Conservation (phyloP, 2,329 filamentous ascomycete species). For the Epichloe sibirici region DNA sequence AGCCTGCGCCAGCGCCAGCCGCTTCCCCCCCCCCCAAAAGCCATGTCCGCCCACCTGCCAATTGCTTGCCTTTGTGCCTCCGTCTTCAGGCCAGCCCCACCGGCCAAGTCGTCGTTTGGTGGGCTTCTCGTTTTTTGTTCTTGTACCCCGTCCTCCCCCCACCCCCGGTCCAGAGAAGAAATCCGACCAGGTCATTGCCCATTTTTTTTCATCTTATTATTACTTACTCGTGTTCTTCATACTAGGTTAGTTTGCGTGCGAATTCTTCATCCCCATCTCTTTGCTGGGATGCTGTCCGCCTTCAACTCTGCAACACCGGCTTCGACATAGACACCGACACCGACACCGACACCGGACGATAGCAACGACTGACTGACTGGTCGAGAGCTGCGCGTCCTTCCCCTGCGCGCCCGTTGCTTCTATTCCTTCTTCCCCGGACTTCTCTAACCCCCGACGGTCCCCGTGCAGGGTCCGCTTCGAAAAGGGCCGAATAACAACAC, state of each 20-base stretch:
- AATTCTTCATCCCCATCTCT: background rate
- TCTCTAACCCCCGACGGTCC: slow-evolving; percentile 8
- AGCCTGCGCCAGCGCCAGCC: background rate
- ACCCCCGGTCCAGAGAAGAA: background rate
- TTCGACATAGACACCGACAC: background rate
- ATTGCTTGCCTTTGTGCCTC: background rate
- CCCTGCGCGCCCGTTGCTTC: background rate
- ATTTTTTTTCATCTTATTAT: background rate
- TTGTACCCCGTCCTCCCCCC: slow-evolving; percentile 4
- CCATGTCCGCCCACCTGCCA: background rate
- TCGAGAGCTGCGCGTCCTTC: background rate
- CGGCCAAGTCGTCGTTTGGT: background rate
- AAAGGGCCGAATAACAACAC: slow-evolving; percentile 25
- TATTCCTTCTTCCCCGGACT: slow-evolving; percentile 8
- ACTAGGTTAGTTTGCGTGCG: background rate
- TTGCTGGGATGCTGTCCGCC: background rate
- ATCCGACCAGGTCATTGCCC: background rate
- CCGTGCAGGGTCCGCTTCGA: slow-evolving; percentile 22
- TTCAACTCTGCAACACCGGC: background rate
- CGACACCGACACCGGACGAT: background rate
- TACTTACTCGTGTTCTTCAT: background rate
- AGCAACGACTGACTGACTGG: background rate
- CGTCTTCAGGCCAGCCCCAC: background rate
- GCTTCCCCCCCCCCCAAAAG: background rate
- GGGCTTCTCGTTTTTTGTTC: background rate